phyloP scores from a whole-genome alignment of 2,329 filamentous ascomycete species.

The Trichothecium sympodiale region DNA sequence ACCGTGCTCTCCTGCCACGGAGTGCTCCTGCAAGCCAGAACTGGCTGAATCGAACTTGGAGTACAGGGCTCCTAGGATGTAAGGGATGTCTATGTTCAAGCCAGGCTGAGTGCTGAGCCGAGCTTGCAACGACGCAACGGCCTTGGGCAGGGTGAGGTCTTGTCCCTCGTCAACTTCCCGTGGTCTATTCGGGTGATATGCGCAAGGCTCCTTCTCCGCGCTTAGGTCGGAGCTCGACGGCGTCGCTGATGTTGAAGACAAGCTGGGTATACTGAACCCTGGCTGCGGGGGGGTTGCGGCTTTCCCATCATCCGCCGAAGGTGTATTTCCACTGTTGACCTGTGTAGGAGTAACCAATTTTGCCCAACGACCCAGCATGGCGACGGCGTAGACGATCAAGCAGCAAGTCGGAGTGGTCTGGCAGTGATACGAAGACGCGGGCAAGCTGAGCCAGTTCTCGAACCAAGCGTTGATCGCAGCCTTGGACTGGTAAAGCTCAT shows the following conservation, averaged over 20 bases:
- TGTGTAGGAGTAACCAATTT: conserved; percentile 29
- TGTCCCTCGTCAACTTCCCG: conserved; percentile 8
- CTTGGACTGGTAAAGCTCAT: conserved; percentile 38
- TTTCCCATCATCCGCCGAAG: conserved; percentile 14
- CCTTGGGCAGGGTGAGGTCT: conserved; percentile 26
- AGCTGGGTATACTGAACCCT: neutral
- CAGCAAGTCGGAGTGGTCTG: conserved; percentile 32
- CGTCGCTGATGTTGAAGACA: conserved; percentile 2
- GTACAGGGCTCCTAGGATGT: conserved; percentile 28
- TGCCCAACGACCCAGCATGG: conserved; percentile 39
- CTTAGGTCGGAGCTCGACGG: conserved; percentile 5
- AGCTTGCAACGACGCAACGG: conserved; percentile 27
- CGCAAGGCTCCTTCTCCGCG: conserved; percentile 6
- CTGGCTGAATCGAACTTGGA: conserved; percentile 32
- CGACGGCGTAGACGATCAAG: conserved; percentile 38
- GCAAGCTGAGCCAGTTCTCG: conserved; percentile 33
- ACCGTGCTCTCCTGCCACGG: conserved; percentile 15
- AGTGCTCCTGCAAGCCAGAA: conserved; percentile 18
- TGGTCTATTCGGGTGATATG: neutral
- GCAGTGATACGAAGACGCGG: conserved; percentile 28
- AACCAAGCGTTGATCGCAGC: conserved; percentile 37
- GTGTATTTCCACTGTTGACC: conserved; percentile 11
- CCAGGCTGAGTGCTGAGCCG: conserved; percentile 32
- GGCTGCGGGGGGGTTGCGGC: neutral
- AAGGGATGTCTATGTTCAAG: conserved; percentile 31